phyloP scores from a whole-genome alignment of 441 rosid species.

The Erysimum cheiri region DNA sequence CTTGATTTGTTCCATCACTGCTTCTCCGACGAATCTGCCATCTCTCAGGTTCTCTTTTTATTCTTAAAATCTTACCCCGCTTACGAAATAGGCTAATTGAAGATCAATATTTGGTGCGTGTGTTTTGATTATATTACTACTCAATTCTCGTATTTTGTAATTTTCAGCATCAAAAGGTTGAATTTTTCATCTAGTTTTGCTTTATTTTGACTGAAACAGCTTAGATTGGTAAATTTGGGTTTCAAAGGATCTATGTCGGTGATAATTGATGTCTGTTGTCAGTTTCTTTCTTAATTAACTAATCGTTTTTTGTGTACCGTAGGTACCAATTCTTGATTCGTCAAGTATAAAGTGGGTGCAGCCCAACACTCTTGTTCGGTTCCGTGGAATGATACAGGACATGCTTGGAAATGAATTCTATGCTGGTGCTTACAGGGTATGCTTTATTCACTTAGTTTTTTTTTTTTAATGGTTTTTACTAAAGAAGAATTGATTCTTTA shows the following conservation, averaged over 20 bases:
- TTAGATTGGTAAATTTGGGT: neutral
- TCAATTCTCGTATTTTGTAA: neutral
- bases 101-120: neutral
- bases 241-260: neutral
- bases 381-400: constrained; percentile 94
- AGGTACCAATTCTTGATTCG: constrained; percentile 75
- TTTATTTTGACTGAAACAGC: neutral
- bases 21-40: constrained; percentile 64
- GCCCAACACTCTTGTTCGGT: constrained; percentile 75
- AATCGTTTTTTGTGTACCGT: neutral
- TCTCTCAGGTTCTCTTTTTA: constrained; percentile 54
- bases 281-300: neutral
- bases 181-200: constrained; percentile 1
- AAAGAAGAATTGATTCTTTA: neutral
- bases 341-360: constrained; percentile 58
- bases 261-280: neutral
- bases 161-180: neutral
- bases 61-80: neutral
- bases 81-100: neutral
- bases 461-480: neutral
- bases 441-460: neutral
- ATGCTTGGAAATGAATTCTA: constrained; percentile 96
- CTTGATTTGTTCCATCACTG: constrained; percentile 72
- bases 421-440: constrained; percentile 85
- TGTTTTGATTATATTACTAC: neutral